These are phyloP conservation scores for Apocynum venetum DNA, from an alignment of 257 asterid species.

Conservation along the genomic window DNA sequence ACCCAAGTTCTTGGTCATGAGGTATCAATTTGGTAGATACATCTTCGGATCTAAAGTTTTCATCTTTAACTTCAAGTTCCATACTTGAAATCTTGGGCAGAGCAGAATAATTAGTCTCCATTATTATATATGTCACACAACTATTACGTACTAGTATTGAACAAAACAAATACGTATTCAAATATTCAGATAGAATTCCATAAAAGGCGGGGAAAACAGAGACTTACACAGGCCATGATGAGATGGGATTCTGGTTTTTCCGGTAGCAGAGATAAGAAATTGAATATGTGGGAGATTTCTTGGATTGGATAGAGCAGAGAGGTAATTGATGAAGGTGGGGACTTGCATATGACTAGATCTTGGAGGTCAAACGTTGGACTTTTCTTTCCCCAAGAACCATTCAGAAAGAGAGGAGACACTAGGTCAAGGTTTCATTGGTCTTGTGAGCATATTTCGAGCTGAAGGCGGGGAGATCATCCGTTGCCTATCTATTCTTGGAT, in stretches of 20 bases:
- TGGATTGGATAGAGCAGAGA: neutral
- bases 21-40: constrained; percentile 39
- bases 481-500: neutral
- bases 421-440: neutral
- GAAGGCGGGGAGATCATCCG: neutral
- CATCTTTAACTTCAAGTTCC: constrained; percentile 50
- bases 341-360: constrained; percentile 7
- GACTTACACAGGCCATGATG: constrained; percentile 29
- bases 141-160: neutral
- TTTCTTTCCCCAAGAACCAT: neutral
- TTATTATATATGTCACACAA: constrained; percentile 14
- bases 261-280: neutral
- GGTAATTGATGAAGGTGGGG: neutral
- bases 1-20: constrained; percentile 33
- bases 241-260: constrained; percentile 17
- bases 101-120: constrained; percentile 62
- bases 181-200: neutral
- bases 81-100: constrained; percentile 24
- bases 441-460: neutral
- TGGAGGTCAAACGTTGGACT: constrained; percentile 17
- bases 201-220: constrained; percentile 1
- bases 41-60: constrained; percentile 32
- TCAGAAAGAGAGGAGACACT: neutral
- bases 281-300: neutral
- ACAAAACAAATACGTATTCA: neutral